Evolutionary conservation across 2,329 filamentous ascomycete genomes (phyloP), one percentile per base, ranked within the genome.

Genomic region (Cadophora sp.): DNA sequence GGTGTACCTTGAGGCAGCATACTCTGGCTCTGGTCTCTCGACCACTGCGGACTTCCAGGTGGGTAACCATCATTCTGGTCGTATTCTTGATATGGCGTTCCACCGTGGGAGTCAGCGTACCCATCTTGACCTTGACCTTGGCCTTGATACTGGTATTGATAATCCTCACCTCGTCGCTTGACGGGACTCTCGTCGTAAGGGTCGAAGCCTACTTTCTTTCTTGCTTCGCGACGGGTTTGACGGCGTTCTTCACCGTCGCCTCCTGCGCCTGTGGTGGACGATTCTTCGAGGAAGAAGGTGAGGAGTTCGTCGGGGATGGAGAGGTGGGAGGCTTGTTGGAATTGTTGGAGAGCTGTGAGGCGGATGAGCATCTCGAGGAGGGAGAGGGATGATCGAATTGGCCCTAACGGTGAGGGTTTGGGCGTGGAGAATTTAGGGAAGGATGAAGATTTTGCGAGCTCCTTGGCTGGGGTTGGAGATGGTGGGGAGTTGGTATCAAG

Each of bases 321-420:
- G 14, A 93, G 85, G 73, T 92, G 90, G 0, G 89, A 89, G 64
- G 86, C 83, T 81, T 93, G 90, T 71, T 91, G 87, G 78, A 91
- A 92, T 80, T 93, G 90, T 76, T 93, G 90, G 4, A 92, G 83
- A 0, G 89, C 87, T 1, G 88, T 89, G 33, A 93, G 84, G 62
- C 91, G 89, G 66, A 92, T 84, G 7, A 93, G 84, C 77, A 90
- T 91, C 76, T 93, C 90, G 51, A 93, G 84, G 22, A 92, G 85
- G 4, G 90, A 92, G 6, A 93, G 82, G 0, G 88, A 91, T 0
- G 89, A 90, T 63, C 86, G 87, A 72, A 91, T 86, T 36, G 81
- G 79, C 64, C 80, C 81, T 60, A 82, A 84, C 68, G 73, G 79
- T 63, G 75, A 83, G 18, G 55, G 11, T 9, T 66, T 50, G 16